These are phyloP conservation scores for Coemansia sp. DNA, from an alignment of 192 early-diverging fungal genomes.

Conservation along the genomic window DNA sequence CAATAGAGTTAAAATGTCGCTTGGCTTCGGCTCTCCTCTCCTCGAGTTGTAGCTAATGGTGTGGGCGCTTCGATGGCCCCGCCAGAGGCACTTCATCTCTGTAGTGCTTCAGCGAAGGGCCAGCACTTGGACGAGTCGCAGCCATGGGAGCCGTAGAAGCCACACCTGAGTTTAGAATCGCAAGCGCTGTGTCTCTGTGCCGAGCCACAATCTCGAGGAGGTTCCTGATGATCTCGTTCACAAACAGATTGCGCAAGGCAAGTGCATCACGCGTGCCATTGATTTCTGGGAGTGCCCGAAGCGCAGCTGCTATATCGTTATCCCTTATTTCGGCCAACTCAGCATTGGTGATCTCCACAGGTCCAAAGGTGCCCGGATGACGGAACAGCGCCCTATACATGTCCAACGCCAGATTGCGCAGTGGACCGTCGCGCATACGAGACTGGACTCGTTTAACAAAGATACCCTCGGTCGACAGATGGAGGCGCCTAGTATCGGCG, in stretches of 20 bases:
- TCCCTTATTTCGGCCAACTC: neutral
- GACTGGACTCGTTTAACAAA: neutral
- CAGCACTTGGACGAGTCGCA: neutral
- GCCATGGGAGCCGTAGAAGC: neutral
- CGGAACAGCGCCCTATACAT: neutral
- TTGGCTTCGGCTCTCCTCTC: neutral
- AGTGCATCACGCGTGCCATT: neutral
- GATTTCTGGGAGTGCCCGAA: neutral
- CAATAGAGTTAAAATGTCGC: neutral
- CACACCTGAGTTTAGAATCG: neutral
- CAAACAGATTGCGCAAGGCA: neutral
- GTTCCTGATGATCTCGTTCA: neutral
- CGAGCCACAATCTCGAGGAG: neutral
- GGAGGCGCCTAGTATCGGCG: neutral
- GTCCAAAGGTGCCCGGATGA: neutral
- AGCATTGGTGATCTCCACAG: neutral
- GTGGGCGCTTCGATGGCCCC: neutral
- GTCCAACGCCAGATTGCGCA: neutral
- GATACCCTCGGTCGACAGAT: neutral
- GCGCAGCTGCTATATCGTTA: neutral
- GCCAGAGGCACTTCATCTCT: neutral
- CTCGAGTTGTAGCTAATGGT: neutral
- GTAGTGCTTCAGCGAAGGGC: neutral
- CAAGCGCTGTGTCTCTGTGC: neutral
- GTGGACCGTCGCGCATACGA: neutral